Percentiles rank a stretch among this genome's conserved stretches.
These are phyloP conservation scores for Aureobasidium mangrovei DNA, from an alignment of 2,329 filamentous ascomycete species.

Conservation along the genomic window DNA sequence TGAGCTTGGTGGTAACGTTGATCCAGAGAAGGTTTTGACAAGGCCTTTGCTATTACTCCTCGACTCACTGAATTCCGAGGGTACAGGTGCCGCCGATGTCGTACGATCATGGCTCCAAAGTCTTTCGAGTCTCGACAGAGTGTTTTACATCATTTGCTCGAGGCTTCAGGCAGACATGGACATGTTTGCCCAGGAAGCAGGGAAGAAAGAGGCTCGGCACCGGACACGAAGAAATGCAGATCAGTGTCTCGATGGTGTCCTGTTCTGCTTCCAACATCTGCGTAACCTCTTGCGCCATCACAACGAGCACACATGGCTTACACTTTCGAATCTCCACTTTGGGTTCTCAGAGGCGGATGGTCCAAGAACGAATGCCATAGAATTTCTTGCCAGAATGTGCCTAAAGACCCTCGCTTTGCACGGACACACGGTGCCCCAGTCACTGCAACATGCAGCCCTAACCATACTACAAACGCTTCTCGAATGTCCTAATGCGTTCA, in stretches of 20 bases:
- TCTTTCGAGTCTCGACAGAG: slow-evolving; percentile 43
- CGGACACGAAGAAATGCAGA: slow-evolving; percentile 14
- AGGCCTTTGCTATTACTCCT: slow-evolving; percentile 74
- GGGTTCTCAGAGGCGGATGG: background rate
- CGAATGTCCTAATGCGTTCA: slow-evolving; percentile 14
- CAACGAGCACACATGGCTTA: slow-evolving; percentile 58
- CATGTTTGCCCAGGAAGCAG: slow-evolving; percentile 7
- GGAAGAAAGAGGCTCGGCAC: background rate
- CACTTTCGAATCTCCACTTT: slow-evolving; percentile 13
- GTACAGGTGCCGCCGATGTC: slow-evolving; percentile 65
- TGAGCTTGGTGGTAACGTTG: slow-evolving; percentile 41
- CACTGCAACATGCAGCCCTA: slow-evolving; percentile 17
- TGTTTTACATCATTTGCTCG: slow-evolving; percentile 30
- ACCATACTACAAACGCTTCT: slow-evolving; percentile 21
- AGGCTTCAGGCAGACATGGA: slow-evolving; percentile 15
- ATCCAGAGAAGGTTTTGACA: slow-evolving; percentile 66
- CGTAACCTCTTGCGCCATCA: slow-evolving; percentile 63
- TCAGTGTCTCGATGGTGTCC: slow-evolving; percentile 50
- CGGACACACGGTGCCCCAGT: slow-evolving; percentile 4
- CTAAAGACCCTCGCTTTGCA: slow-evolving; percentile 16
- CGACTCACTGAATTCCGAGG: slow-evolving; percentile 65
- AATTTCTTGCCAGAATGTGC: slow-evolving; percentile 20
- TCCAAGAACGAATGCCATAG: slow-evolving; percentile 14
- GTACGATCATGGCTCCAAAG: slow-evolving; percentile 73
- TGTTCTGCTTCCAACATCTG: slow-evolving; percentile 66